These are phyloP conservation scores for Wallacemonas sp. DNA, from an alignment of 208 protist genomes.

Conservation along the genomic window DNA sequence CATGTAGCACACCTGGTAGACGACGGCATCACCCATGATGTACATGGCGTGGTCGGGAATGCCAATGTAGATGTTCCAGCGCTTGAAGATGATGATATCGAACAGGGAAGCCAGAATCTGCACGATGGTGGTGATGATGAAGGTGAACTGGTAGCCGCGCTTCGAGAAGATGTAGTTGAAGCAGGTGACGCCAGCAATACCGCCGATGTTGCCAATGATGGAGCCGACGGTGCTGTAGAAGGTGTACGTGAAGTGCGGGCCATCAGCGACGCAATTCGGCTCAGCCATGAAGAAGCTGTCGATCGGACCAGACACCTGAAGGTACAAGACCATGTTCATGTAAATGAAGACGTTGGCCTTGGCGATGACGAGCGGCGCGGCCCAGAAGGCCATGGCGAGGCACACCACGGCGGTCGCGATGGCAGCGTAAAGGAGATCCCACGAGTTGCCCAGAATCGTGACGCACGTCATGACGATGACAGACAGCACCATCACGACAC, in stretches of 20 bases:
- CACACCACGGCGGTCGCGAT: slow-evolving; percentile 15
- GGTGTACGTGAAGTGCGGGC: slow-evolving; percentile 37
- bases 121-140: slow-evolving; percentile 26
- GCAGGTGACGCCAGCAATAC: slow-evolving; percentile 19
- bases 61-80: slow-evolving; percentile 27
- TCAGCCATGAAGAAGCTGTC: slow-evolving; percentile 38
- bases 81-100: slow-evolving; percentile 31
- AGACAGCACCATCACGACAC: slow-evolving; percentile 24
- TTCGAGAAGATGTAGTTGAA: slow-evolving; percentile 35
- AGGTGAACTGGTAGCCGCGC: slow-evolving; percentile 29
- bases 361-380: slow-evolving; percentile 32
- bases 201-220: slow-evolving; percentile 30
- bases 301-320: slow-evolving; percentile 36
- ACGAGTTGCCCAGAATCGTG: slow-evolving; percentile 20
- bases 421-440: slow-evolving; percentile 13
- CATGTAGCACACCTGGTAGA: slow-evolving; percentile 36
- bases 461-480: slow-evolving; percentile 25
- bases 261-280: slow-evolving; percentile 24
- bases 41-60: slow-evolving; percentile 30
- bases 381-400: slow-evolving; percentile 26
- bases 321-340: slow-evolving; percentile 34
- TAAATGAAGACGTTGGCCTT: slow-evolving; percentile 48
- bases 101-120: slow-evolving; percentile 28
- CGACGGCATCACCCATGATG: slow-evolving; percentile 48
- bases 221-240: slow-evolving; percentile 37